Base-by-base conservation (phyloP, 495 filamentous ascomycete species). In the Xylaria castorea region DNA sequence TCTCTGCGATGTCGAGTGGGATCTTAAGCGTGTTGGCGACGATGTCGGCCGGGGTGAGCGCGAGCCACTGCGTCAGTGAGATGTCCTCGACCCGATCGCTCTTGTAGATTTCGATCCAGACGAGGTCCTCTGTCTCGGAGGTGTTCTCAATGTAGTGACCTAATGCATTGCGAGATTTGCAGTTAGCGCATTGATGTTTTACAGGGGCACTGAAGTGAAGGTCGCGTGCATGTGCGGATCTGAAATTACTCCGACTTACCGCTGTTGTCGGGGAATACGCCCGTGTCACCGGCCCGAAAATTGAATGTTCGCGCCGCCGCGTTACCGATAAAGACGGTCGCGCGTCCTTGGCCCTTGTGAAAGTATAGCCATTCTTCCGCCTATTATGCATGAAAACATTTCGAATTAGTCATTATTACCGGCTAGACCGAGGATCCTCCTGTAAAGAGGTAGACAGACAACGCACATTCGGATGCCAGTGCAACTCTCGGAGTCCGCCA, bases 31-130 rank as follows among this genome's bases (percentile, higher is more conserved):
- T 85, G 42, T 84, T 83, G 0, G 89, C 88, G 4, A 91, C 89
- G 62, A 89, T 85, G 60, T 90, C 87, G 3, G 86, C 80, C 0
- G 89, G 89, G 0, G 89, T 91, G 16, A 91, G 79, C 0, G 89
- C 89, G 36, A 91, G 84, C 90, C 89, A 92, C 76, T 92, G 89
- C 0, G 87, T 88, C 22, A 91, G 78, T 0, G 86, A 84, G 70
- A 71, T 71, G 25, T 92, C 89, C 5, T 85, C 87, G 3, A 91
- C 89, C 12, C 87, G 83, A 71, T 91, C 88, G 50, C 85, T 87
- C 78, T 90, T 90, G 80, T 91, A 90, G 38, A 92, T 85, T 78
- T 92, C 90, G 32, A 92, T 85, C 88, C 89, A 90, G 18, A 90
- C 83, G 1, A 92, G 82, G 46, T 88, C 87, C 69, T 89, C 86